Base-by-base conservation (phyloP, 345 rosid species). In the Odontarrhena argentea region DNA sequence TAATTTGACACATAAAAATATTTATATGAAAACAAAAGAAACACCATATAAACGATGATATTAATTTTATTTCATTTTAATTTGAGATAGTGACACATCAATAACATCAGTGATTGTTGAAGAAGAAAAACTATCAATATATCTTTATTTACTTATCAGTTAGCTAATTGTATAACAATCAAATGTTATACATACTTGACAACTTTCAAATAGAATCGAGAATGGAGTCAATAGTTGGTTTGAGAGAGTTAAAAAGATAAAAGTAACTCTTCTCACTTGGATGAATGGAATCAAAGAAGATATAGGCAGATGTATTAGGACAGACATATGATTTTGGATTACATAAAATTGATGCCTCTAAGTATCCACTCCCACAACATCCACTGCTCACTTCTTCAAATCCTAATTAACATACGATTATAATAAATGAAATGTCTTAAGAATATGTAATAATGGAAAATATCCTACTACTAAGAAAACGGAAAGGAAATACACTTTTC, bases 251-350 rank as follows among this genome's bases (percentile, higher is more conserved):
- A 55, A 85, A 78, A 9, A 86, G 0, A 10, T 59, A 65, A 58
- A 56, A 44, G 40, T 86, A 92, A 2, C 86, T 50, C 68, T 60
- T 74, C 65, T 89, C 87, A 0, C 88, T 84, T 61, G 98, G 98
- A 62, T 92, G 98, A 40, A 92, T 80, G 1, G 98, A 80, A 73
- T 92, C 98, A 76, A 88, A 92, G 52, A 92, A 92, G 7, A 87
- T 84, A 73, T 83, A 89, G 34, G 79, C 83, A 4, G 95, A 85
- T 2, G 87, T 81, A 68, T 92, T 86, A 1, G 79, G 30, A 65
- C 98, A 87, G 45, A 92, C 67, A 7, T 25, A 77, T 22, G 95
- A 84, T 25, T 72, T 69, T 28, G 86, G 85, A 61, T 92, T 88
- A 65, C 96, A 87, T 56, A 88, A 37, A 7, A 84, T 3, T 28